A percentile compares a stretch with the other conserved stretches of the same genome.
These are phyloP conservation scores for Stevia rebaudiana DNA, from an alignment of 140 eudicot genomes.

Conservation along the genomic window DNA sequence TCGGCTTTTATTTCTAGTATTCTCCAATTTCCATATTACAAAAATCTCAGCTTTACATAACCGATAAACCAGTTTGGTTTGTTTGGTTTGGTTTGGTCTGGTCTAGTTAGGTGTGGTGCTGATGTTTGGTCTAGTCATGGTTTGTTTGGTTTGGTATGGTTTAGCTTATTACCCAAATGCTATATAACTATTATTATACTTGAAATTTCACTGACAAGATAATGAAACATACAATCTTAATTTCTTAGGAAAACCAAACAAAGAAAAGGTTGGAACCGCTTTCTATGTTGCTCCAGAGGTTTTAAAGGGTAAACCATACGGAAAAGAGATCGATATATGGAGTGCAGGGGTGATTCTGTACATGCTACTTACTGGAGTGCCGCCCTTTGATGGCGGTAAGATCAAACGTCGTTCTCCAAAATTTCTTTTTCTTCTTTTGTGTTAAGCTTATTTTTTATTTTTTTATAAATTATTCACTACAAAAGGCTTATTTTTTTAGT, in stretches of 20 bases:
- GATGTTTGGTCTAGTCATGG: background rate
- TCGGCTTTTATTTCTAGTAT: background rate
- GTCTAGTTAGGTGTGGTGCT: background rate
- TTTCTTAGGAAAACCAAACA: slow-evolving; percentile 15
- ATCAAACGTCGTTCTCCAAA: too few relatives aligned
- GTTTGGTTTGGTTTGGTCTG: background rate
- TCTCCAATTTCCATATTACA: background rate
- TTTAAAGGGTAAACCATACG: slow-evolving; percentile 24
- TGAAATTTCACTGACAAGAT: background rate
- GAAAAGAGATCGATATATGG: slow-evolving; percentile 33
- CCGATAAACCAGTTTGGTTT: background rate
- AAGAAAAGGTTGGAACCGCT: slow-evolving; percentile 33
- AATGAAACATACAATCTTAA: background rate
- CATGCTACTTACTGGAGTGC: slow-evolving; percentile 33
- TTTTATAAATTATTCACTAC: too few relatives aligned
- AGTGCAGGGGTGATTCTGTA: slow-evolving; percentile 38
- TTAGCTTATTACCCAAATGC: background rate
- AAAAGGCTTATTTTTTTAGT: too few relatives aligned
- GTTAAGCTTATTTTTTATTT: too few relatives aligned
- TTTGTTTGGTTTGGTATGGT: background rate
- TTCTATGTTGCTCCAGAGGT: slow-evolving; percentile 36
- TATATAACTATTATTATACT: background rate
- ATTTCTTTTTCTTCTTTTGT: too few relatives aligned
- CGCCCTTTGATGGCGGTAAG: slow-evolving; percentile 32
- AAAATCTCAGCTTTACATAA: too few relatives aligned